These are phyloP conservation scores for Porogramme epimiltina DNA, from an alignment of 1,284 basidiomycete species.

Conservation along the genomic window DNA sequence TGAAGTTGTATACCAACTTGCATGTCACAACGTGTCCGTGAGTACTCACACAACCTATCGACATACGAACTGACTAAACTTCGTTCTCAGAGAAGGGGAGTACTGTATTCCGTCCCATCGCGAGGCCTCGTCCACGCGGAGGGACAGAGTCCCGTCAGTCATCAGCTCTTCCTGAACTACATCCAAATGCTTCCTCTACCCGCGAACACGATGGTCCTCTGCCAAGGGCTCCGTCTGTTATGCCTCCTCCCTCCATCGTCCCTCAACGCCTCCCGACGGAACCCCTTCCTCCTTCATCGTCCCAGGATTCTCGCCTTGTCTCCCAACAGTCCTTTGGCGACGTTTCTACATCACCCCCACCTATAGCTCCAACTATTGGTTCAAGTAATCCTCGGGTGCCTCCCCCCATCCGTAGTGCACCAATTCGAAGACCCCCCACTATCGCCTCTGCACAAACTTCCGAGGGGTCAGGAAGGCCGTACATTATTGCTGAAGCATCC, in stretches of 20 bases:
- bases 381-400: not conserved
- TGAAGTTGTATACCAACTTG: too few relatives aligned
- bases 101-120: slow-evolving; percentile 66
- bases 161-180: slow-evolving; percentile 36
- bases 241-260: slow-evolving; percentile 26
- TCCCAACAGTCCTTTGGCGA: too few relatives aligned
- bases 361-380: not conserved
- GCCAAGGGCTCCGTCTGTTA: slow-evolving; percentile 8
- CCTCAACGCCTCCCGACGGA: slow-evolving; percentile 10
- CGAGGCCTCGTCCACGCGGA: slow-evolving; percentile 51
- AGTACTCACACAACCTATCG: slow-evolving; percentile 29
- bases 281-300: not conserved
- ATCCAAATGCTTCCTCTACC: slow-evolving; percentile 1
- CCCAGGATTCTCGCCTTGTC: too few relatives aligned
- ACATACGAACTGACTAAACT: not conserved
- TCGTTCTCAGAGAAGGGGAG: slow-evolving; percentile 63
- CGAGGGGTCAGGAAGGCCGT: too few relatives aligned
- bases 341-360: not conserved
- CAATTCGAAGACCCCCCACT: slow-evolving; percentile 11
- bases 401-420: slow-evolving; percentile 1
- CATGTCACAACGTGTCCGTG: slow-evolving; percentile 80
- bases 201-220: not conserved
- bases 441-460: slow-evolving; percentile 7
- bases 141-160: slow-evolving; percentile 38
- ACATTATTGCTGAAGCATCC: too few relatives aligned